Percentiles rank a stretch among this genome's conserved stretches.
Conservation (phyloP, 495 filamentous ascomycete species). For the Penicillium mononematosum region DNA sequence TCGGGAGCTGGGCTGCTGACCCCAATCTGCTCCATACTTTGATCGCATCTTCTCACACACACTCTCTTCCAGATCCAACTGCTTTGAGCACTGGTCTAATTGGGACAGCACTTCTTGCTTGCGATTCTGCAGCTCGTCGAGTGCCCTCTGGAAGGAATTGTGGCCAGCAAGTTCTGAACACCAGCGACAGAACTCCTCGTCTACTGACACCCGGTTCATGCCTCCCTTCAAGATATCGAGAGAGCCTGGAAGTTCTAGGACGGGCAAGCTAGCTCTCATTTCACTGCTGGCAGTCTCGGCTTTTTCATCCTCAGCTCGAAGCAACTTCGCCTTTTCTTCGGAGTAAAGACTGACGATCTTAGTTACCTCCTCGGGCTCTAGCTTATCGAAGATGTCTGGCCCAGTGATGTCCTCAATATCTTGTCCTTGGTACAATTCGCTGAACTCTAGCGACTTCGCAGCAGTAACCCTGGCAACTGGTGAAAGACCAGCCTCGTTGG, state of each 20-base stretch:
- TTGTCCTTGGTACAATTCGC: constrained; percentile 93
- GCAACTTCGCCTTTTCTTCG: constrained; percentile 95
- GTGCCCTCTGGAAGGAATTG: constrained; percentile 68
- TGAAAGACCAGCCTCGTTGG: constrained; percentile 74
- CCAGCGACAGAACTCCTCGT: constrained; percentile 90
- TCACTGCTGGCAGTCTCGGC: constrained; percentile 89
- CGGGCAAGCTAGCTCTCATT: constrained; percentile 93
- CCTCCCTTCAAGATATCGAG: constrained; percentile 91
- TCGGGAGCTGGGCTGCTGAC: constrained; percentile 88
- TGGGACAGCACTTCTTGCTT: constrained; percentile 69
- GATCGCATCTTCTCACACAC: constrained; percentile 99
- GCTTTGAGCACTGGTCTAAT: constrained; percentile 77
- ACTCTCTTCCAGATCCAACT: constrained; percentile 92
- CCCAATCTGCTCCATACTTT: constrained; percentile 95
- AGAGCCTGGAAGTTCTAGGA: constrained; percentile 84
- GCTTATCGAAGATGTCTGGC: constrained; percentile 94
- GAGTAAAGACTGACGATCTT: constrained; percentile 97
- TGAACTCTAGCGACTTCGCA: constrained; percentile 96
- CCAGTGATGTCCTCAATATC: constrained; percentile 97
- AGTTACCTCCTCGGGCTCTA: constrained; percentile 93
- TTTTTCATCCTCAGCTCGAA: constrained; percentile 89
- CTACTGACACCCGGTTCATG: constrained; percentile 83
- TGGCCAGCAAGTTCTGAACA: constrained; percentile 87
- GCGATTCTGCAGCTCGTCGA: constrained; percentile 73
- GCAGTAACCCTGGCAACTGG: constrained; percentile 88